Evolutionary conservation across 257 asterid species (phyloP).

Genomic region (Nemophila menziesii): DNA sequence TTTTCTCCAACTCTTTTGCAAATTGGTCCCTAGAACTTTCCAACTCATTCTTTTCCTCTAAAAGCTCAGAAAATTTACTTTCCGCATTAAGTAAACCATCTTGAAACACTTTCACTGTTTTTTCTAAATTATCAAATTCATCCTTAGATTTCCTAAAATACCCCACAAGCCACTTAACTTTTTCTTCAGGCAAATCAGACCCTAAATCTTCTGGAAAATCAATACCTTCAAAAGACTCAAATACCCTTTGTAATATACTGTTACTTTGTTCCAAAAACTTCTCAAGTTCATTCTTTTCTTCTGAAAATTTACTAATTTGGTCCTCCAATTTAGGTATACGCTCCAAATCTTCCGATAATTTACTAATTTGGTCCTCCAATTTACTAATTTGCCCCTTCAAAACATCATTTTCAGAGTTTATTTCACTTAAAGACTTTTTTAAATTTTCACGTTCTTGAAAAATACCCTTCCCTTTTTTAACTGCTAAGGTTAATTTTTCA

Average conservation of each 20-base stretch:
- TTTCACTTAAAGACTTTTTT: slow-evolving; percentile 55
- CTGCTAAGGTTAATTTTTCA: slow-evolving; percentile 89
- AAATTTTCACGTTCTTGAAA: slow-evolving; percentile 83
- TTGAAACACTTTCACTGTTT: slow-evolving; percentile 34
- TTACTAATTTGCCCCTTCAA: slow-evolving; percentile 30
- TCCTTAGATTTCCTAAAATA: slow-evolving; percentile 14
- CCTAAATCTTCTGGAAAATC: slow-evolving; percentile 34
- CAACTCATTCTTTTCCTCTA: slow-evolving; percentile 58
- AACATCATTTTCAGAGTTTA: slow-evolving; percentile 52
- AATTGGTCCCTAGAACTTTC: slow-evolving; percentile 41
- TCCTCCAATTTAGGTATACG: slow-evolving; percentile 46
- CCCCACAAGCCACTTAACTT: slow-evolving; percentile 56
- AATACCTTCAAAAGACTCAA: slow-evolving; percentile 57
- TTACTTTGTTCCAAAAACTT: slow-evolving; percentile 63
- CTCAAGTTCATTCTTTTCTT: slow-evolving; percentile 51
- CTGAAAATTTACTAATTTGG: slow-evolving; percentile 38
- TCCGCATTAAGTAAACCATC: slow-evolving; percentile 50
- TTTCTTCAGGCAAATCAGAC: slow-evolving; percentile 54
- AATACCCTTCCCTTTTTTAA: slow-evolving; percentile 91
- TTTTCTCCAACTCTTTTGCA: slow-evolving; percentile 56
- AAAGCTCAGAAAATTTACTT: slow-evolving; percentile 35
- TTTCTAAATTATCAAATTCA: slow-evolving; percentile 29
- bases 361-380: slow-evolving; percentile 25
- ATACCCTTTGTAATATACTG: slow-evolving; percentile 45
- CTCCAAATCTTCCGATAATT: slow-evolving; percentile 45